Evolutionary conservation across 495 filamentous ascomycete genomes (phyloP), one percentile per base, ranked within the genome.

Genomic region (Daldinia bambusicola): DNA sequence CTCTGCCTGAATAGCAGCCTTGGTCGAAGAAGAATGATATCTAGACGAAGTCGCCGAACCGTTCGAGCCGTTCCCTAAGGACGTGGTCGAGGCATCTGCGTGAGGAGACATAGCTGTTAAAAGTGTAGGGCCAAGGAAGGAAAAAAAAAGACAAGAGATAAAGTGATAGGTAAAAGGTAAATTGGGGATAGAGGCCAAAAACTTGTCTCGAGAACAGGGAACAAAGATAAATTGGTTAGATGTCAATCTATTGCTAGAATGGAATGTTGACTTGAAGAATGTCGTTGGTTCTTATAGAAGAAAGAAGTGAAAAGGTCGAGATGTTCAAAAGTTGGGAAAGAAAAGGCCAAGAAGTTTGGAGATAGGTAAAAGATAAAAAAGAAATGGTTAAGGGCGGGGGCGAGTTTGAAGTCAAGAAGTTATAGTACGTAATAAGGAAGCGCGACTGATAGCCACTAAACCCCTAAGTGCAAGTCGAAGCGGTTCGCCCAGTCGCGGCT

Each of bases 1-100:
- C 82, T 99, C 95, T 62, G 89, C 85, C 31, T 88, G 79, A 75
- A 98, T 93, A 63, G 95, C 95, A 64, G 84, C 83, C 37, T 87
- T 81, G n/a, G 93, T 93, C 22, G 95, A 92, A 53, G 90, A 76
- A 20, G 92, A 87, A 82, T 98, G 96, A 82, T 93, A 94, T 63
- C 83, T 81, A 51, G 83, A 84, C 40, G 76, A 75, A n/a, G 73
- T 77, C 65, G 77, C 72, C 31, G 76, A 45, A 69, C 78, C 50
- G 10, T 52, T 53, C 41, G 43, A 48, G 51, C 30, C 51, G 16
- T 56, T 56, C 2, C 31, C 69, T 71, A 74, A 60, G 73, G 67
- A 74, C 72, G 74, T 53, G 58, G 70, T 71, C 62, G 66, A 74
- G 55, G 65, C 80, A 59, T 86, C 77, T 76, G 85, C 87, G 82